phyloP scores from a whole-genome alignment of 2,329 filamentous ascomycete genomes.

The Triangularia verruculosa region DNA sequence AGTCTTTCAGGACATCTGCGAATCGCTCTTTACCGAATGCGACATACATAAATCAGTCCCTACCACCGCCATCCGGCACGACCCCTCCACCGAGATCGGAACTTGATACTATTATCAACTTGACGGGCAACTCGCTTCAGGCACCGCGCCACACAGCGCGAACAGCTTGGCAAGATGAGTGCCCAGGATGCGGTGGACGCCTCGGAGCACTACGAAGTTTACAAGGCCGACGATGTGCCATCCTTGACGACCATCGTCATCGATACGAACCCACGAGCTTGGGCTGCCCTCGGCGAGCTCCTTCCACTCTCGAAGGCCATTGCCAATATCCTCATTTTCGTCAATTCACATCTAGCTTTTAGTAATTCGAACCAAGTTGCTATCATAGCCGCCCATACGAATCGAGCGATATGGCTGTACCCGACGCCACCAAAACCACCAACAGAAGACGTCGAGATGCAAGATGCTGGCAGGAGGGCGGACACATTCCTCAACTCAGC shows the following conservation, averaged over 20 bases:
- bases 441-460: conserved; percentile 49
- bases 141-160: neutral
- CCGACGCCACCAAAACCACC: conserved; percentile 48
- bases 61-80: neutral
- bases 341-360: conserved; percentile 93
- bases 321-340: conserved; percentile 87
- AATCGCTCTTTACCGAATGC: neutral
- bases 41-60: neutral
- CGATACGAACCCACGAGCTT: conserved; percentile 91
- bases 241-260: conserved; percentile 88
- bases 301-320: conserved; percentile 81
- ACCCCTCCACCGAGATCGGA: conserved; percentile 3
- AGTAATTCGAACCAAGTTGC: conserved; percentile 92
- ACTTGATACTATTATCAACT: neutral
- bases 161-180: conserved; percentile 41
- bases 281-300: conserved; percentile 71
- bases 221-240: conserved; percentile 57
- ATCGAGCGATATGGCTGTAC: conserved; percentile 87
- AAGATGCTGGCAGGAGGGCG: conserved; percentile 32
- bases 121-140: neutral
- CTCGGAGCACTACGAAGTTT: conserved; percentile 58
- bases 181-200: conserved; percentile 49
- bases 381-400: conserved; percentile 83
- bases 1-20: neutral
- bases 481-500: conserved; percentile 44